These are phyloP conservation scores for Brassica carinata DNA, from an alignment of 345 rosid genomes.

Conservation along the genomic window DNA sequence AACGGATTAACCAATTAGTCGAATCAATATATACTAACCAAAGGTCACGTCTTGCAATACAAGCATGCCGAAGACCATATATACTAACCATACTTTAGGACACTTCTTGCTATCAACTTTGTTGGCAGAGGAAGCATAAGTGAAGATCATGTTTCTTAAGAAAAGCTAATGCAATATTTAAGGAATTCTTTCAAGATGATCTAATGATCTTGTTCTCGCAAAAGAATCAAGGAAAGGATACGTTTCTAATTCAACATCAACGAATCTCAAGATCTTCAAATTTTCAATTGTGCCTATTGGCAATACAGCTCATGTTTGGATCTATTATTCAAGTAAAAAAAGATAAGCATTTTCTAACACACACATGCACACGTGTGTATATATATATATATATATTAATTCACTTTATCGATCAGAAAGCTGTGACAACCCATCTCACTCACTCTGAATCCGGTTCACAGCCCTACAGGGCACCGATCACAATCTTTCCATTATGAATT, in stretches of 20 bases:
- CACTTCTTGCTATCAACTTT: background rate
- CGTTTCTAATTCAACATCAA: background rate
- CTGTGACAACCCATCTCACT: too few species aligned
- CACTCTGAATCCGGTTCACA: too few species aligned
- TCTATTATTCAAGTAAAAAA: background rate
- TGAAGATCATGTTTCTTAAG: background rate
- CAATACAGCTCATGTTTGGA: background rate
- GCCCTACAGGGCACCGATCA: too few species aligned
- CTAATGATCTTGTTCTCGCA: background rate
- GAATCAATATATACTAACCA: background rate
- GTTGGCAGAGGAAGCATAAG: background rate
- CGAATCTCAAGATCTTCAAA: background rate
- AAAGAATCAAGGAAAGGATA: background rate
- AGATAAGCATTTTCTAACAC: background rate
- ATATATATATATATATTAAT: background rate
- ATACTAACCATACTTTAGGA: background rate
- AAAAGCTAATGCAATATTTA: background rate
- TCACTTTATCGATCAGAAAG: background rate
- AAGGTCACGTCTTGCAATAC: background rate
- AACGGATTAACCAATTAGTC: background rate
- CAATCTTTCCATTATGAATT: too few species aligned
- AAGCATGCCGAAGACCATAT: background rate
- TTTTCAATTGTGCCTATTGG: background rate
- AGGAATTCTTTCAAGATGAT: background rate
- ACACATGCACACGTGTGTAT: background rate